Conservation (phyloP, 192 early-diverging fungal genomes). For the Coemansia sp. region DNA sequence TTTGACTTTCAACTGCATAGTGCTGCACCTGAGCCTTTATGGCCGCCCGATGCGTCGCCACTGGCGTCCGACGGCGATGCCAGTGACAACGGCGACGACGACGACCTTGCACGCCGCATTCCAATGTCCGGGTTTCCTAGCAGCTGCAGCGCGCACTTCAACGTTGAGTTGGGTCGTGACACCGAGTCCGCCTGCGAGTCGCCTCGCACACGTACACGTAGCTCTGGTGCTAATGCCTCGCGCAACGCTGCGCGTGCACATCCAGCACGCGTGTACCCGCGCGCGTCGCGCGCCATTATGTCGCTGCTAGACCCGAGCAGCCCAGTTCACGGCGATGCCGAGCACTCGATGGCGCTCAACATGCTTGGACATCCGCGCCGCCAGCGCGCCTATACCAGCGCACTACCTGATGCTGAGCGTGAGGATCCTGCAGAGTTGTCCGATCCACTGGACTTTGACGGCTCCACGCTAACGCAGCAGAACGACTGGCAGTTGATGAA, state of each 20-base stretch:
- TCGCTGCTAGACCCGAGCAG: constrained; percentile 46
- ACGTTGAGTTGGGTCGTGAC: constrained; percentile 30
- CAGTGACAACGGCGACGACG: constrained; percentile 14
- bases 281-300: constrained; percentile 9
- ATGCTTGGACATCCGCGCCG: constrained; percentile 33
- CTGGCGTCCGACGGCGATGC: constrained; percentile 18
- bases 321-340: constrained; percentile 21
- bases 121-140: constrained; percentile 38
- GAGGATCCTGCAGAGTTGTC: constrained; percentile 3
- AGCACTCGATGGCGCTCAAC: constrained; percentile 29
- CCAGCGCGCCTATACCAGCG: constrained; percentile 18
- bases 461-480: constrained; percentile 49
- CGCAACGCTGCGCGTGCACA: constrained; percentile 18
- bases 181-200: constrained; percentile 21
- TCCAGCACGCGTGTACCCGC: neutral
- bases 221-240: constrained; percentile 11
- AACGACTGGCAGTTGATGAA: constrained; percentile 55
- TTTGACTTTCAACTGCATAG: constrained; percentile 41
- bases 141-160: constrained; percentile 50
- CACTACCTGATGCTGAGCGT: constrained; percentile 6
- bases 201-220: constrained; percentile 26
- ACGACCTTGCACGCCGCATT: constrained; percentile 19
- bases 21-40: constrained; percentile 28
- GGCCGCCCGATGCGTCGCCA: constrained; percentile 37
- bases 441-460: constrained; percentile 41